phyloP scores from a whole-genome alignment of 164 flowering plant species.

The Sextonia rubra region DNA sequence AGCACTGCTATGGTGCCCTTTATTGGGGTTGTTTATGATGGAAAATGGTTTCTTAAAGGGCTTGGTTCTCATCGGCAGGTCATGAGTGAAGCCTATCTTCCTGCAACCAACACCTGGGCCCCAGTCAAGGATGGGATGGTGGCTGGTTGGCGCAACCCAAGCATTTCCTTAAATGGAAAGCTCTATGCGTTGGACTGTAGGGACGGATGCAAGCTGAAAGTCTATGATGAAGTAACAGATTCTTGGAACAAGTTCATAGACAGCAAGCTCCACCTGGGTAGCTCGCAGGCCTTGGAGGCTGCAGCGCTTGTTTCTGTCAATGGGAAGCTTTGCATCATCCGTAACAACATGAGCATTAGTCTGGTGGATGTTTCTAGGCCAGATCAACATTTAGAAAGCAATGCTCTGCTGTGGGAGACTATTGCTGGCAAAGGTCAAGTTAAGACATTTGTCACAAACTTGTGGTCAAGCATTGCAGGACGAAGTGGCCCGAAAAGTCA shows the following conservation, averaged over 20 bases:
- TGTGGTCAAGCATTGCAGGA: constrained; percentile 88
- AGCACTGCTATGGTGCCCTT: constrained; percentile 94
- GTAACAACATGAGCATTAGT: constrained; percentile 96
- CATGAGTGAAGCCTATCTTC: constrained; percentile 83
- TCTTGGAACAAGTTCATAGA: constrained; percentile 84
- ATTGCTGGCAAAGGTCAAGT: constrained; percentile 14
- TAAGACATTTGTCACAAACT: constrained; percentile 14
- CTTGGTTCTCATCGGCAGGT: constrained; percentile 78
- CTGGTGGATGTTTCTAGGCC: constrained; percentile 76
- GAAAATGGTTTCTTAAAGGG: constrained; percentile 88
- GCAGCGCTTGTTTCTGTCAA: constrained; percentile 88
- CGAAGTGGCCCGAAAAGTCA: constrained; percentile 73
- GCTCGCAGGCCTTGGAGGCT: constrained; percentile 82
- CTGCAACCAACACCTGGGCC: constrained; percentile 66
- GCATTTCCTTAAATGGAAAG: constrained; percentile 68
- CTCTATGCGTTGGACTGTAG: constrained; percentile 85
- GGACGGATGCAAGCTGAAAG: constrained; percentile 89
- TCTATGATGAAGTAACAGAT: constrained; percentile 63
- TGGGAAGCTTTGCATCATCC: constrained; percentile 88
- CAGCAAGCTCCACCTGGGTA: constrained; percentile 83
- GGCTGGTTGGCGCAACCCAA: constrained; percentile 91
- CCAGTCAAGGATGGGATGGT: constrained; percentile 74
- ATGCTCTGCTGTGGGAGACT: constrained; percentile 36
- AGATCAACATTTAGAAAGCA: constrained; percentile 50
- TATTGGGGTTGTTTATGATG: constrained; percentile 79